Percentiles rank a stretch among this genome's conserved stretches.
phyloP scores from a whole-genome alignment of 1,284 basidiomycete genomes.

The Ustilago trichophora region DNA sequence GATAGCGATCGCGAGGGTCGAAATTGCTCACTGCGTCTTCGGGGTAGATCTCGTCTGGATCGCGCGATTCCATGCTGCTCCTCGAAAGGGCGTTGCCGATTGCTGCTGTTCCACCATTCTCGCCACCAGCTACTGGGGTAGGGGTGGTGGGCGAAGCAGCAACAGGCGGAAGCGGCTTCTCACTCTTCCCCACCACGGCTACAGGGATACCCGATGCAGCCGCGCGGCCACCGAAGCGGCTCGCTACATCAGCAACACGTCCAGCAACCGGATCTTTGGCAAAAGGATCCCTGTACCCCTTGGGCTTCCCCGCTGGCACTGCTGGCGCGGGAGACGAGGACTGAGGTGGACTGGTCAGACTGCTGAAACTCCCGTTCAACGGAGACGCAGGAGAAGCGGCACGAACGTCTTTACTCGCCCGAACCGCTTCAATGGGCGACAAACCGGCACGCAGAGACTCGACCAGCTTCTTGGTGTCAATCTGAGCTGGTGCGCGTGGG shows the following conservation, averaged over 20 bases:
- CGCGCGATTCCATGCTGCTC: slow-evolving; percentile 9
- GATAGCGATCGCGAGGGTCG: slow-evolving; percentile 6
- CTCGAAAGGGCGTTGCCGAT: background rate
- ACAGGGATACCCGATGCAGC: background rate
- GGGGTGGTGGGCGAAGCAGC: too few relatives aligned
- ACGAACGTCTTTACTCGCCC: slow-evolving; percentile 23
- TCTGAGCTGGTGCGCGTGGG: slow-evolving; percentile 8
- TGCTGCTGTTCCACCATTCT: background rate
- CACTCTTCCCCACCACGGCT: background rate
- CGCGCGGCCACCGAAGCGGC: slow-evolving; percentile 43
- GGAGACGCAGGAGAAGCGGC: background rate
- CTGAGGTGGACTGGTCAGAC: background rate
- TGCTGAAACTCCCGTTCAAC: background rate
- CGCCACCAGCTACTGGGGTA: too few relatives aligned
- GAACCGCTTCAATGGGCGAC: slow-evolving; percentile 31
- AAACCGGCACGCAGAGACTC: slow-evolving; percentile 34
- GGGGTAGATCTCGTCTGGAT: slow-evolving; percentile 54
- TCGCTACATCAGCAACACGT: slow-evolving; percentile 51
- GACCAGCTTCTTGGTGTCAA: slow-evolving; percentile 45
- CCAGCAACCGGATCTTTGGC: slow-evolving; percentile 52
- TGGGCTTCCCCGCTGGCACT: background rate
- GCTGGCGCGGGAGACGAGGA: too few relatives aligned
- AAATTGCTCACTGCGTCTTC: slow-evolving; percentile 58
- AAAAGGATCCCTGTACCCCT: slow-evolving; percentile 43
- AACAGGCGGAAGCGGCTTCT: slow-evolving; percentile 4